Percentiles rank a stretch among this genome's conserved stretches.
phyloP scores from a whole-genome alignment of 2,329 filamentous ascomycete species.

The Colletotrichum sp. region DNA sequence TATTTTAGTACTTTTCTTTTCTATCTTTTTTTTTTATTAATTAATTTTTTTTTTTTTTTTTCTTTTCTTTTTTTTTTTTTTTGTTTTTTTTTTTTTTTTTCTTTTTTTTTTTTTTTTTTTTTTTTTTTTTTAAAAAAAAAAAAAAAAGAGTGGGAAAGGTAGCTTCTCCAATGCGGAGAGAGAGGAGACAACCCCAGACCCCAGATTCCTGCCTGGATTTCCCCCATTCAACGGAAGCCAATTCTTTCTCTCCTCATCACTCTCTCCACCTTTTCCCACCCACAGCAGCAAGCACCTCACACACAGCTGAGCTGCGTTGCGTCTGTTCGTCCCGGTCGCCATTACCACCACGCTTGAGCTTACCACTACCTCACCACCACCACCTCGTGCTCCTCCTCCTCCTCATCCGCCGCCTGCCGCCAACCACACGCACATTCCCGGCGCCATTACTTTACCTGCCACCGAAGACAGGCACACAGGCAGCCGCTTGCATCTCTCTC shows the following conservation, averaged over 20 bases:
- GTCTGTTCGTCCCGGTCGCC: not conserved
- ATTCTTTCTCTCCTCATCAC: constrained; percentile 26
- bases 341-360: constrained; percentile 14
- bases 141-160: not conserved
- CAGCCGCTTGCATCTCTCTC: not conserved
- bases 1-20: too few relatives aligned
- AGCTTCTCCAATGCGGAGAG: constrained; percentile 46
- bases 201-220: constrained; percentile 21
- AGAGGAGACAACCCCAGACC: constrained; percentile 39
- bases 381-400: not conserved
- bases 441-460: constrained; percentile 3
- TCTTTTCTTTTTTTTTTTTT: too few relatives aligned
- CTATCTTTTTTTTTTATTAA: too few relatives aligned
- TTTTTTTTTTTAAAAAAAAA: too few relatives aligned
- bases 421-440: constrained; percentile 19
- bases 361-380: not conserved
- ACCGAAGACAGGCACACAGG: not conserved
- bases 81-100: too few relatives aligned
- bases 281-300: constrained; percentile 26
- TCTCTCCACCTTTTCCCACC: constrained; percentile 31
- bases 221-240: constrained; percentile 27
- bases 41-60: too few relatives aligned
- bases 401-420: not conserved
- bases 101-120: too few relatives aligned
- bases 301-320: not conserved